Base-by-base conservation (phyloP, 2,329 filamentous ascomycete species). In the Lecanicillium sp. region DNA sequence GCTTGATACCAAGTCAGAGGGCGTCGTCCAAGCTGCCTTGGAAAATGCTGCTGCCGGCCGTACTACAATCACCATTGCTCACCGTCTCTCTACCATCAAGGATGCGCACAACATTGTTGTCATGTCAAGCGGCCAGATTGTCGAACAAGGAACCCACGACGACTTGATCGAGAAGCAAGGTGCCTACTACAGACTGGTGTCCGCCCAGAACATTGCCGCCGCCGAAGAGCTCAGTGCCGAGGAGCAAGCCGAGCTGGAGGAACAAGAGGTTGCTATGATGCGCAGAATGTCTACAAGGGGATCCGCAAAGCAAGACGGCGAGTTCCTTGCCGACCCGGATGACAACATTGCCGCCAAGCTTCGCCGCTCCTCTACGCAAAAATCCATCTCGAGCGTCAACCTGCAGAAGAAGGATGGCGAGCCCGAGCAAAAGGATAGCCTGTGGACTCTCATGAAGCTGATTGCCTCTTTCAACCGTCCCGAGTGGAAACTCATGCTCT, bases 71-170 rank as follows among this genome's bases (percentile, higher is more conserved):
- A 86, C 89, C 6, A 97, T 98, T 59, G 92, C 92, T 31, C 92
- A 98, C 65, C 82, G 90, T 49, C 71, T 98, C 8, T 95, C 88
- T 1, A 98, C 92, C 5, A 95, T 98, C 66, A 88, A 81, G 60
- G 81, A 88, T 46, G 90, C 90, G 0, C 84, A 97, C 60, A 96
- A 95, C 53, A 98, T 98, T 49, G 86, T 97, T 11, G 90, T 96
- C 46, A 90, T 98, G 81, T 74, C 80, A 4, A 65, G 80, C 44
- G 92, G 92, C 11, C 67, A 72, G n/a, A 94, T 98, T 43, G 72
- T 94, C 11, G 92, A 98, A 61, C 88, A 96, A 60, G 92, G 92
- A 37, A 89, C 78, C 0, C 92, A 97, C 57, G 77, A 90, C 42
- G 72, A 84, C 12, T 72, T 98, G 10, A 67, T 97, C 3, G 77